A percentile compares a stretch with the other conserved stretches of the same genome.
Conservation (phyloP, 352 stramenopile species). For the Chrysophaeum taylorii region DNA sequence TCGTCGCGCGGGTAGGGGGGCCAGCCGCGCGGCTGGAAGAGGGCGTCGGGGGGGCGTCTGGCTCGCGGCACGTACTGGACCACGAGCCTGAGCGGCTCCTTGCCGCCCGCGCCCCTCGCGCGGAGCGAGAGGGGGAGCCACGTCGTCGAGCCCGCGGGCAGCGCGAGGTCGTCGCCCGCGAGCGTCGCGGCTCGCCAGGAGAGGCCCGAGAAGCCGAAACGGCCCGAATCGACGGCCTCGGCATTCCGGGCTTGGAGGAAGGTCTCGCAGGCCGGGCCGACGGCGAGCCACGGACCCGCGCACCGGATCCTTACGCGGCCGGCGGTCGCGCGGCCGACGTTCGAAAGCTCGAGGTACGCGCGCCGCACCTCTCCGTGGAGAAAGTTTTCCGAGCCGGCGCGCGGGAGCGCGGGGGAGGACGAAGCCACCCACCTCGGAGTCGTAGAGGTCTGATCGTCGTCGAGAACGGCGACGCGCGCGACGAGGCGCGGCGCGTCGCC, state of each 20-base stretch:
- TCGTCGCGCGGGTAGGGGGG: background rate
- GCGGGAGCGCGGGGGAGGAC: background rate
- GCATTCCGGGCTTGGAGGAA: no score
- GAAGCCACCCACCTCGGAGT: no score
- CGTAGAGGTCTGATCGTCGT: no score
- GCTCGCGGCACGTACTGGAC: background rate
- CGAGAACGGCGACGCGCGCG: background rate
- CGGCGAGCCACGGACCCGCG: background rate
- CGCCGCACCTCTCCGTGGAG: background rate
- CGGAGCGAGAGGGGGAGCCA: background rate
- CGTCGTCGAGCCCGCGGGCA: background rate
- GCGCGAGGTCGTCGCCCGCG: background rate
- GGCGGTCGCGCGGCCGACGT: background rate
- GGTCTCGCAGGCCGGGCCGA: no score
- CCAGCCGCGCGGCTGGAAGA: background rate
- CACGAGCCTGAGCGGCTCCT: background rate
- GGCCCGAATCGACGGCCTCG: background rate
- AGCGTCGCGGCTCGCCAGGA: background rate
- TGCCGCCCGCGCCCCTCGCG: background rate
- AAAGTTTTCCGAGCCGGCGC: background rate
- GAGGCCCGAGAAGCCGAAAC: background rate
- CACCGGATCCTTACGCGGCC: background rate
- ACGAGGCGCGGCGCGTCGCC: background rate
- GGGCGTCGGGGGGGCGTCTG: background rate
- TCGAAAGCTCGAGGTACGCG: background rate